Conservation (phyloP, 495 filamentous ascomycete genomes). For the Penicillium pulvis region DNA sequence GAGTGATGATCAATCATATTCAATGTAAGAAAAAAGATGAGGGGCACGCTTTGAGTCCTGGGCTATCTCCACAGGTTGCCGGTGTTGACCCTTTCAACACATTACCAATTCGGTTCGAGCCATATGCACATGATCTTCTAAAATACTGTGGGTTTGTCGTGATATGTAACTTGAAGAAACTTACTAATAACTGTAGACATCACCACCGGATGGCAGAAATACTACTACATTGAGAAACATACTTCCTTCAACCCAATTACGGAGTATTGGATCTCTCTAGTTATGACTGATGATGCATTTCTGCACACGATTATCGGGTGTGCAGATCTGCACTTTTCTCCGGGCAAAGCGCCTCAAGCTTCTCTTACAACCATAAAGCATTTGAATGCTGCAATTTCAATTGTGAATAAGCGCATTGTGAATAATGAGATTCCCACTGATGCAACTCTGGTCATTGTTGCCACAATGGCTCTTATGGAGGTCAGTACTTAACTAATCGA, state of each 20-base stretch:
- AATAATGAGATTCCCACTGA: conserved; percentile 1
- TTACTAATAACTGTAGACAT: conserved; percentile 4
- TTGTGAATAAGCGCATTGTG: conserved; percentile 8
- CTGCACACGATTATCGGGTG: conserved; percentile 9
- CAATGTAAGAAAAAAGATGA: background rate
- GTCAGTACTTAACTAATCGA: background rate
- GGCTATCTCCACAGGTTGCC: background rate
- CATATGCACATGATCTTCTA: conserved; percentile 6
- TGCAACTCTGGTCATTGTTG: conserved; percentile 4
- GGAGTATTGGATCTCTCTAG: conserved; percentile 8
- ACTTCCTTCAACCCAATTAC: conserved; percentile 9
- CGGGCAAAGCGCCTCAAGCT: background rate
- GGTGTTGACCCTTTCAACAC: conserved; percentile 8
- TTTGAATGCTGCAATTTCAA: conserved; percentile 10
- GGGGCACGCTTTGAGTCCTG: too few relatives aligned
- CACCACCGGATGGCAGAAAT: conserved; percentile 8
- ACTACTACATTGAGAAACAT: conserved; percentile 8
- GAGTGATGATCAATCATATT: conserved; percentile 8
- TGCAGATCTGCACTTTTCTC: conserved; percentile 1
- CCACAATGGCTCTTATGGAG: conserved; percentile 10
- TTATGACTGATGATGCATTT: conserved; percentile 6
- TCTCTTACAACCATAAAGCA: conserved; percentile 3
- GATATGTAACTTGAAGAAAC: too few relatives aligned
- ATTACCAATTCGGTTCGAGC: conserved; percentile 1
- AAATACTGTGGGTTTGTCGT: conserved; percentile 6